Evolutionary conservation across 1,284 basidiomycete genomes (phyloP).

Genomic region (Cutaneotrichosporon spelunceum): DNA sequence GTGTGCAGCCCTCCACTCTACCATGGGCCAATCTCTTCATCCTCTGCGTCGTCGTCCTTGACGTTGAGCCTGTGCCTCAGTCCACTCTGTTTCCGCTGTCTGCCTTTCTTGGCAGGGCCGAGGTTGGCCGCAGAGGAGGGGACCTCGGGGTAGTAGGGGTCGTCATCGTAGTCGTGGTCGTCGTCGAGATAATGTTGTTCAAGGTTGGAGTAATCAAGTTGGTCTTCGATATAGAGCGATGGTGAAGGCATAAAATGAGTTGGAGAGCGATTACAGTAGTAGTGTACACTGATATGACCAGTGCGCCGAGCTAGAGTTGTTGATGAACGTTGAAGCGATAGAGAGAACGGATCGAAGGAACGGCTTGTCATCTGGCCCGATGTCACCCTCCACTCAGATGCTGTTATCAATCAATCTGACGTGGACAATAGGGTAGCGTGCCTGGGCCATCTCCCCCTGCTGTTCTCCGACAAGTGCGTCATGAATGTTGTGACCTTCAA

Average conservation of each 20-base stretch:
- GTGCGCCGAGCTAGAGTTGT: background rate
- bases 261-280: background rate
- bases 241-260: conserved; percentile 7
- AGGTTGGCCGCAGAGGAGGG: conserved; percentile 22
- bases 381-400: background rate
- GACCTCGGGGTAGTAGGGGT: conserved; percentile 10
- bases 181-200: conserved; percentile 9
- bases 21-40: conserved; percentile 24
- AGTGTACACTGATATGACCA: background rate
- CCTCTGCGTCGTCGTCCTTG: conserved; percentile 11
- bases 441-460: background rate
- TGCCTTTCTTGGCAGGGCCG: conserved; percentile 20
- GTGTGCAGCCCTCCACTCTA: conserved; percentile 20
- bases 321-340: background rate
- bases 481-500: background rate
- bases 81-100: conserved; percentile 14
- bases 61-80: conserved; percentile 25
- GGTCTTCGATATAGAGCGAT: conserved; percentile 6
- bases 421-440: conserved; percentile 7
- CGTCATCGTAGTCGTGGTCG: conserved; percentile 10
- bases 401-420: background rate
- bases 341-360: background rate
- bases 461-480: background rate
- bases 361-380: background rate
- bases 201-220: conserved; percentile 1